Evolutionary conservation across 2,329 filamentous ascomycete genomes (phyloP), one percentile per base, ranked within the genome.

Genomic region (Cercospora berteroae): DNA sequence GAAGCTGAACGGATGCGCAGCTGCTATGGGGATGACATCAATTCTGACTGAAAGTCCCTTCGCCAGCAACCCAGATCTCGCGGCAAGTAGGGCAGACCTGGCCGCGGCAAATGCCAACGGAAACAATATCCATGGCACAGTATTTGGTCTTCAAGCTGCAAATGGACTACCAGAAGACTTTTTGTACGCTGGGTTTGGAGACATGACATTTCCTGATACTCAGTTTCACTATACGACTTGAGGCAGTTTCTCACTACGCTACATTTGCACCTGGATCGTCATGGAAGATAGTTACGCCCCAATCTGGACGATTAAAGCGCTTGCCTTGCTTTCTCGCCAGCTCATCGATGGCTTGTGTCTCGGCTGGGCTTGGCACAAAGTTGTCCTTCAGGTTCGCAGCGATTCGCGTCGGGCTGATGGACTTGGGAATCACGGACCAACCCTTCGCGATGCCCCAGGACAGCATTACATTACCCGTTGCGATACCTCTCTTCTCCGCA

Each of bases 261-360:
- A 67, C 39, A 52, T 50, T 31, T 10, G 60, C 58, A 48, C 59
- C 52, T 5, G 5, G 50, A 55, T 83, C 78, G 25, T 79, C 78
- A 0, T 83, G 83, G 60, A 84, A 84, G 8, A 84, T 77, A 62
- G 82, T 83, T 3, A 65, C 68, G 0, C 73, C 71, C 81, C 83
- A 75, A 82, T 80, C 1, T 79, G 83, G 18, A 79, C 83, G 10
- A 81, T 82, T 68, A 81, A 83, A 23, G 78, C 83, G 29, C 76
- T 79, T 52, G 77, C 82, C 8, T 79, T 80, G 0, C 75, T 63
- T 79, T 69, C 67, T 76, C 71, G n/a, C 78, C 75, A 63, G 74
- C 18, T 64, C 50, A 59, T 74, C 66, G 9, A 75, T 67, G 52
- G 66, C 66, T 23, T 39, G 57, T 36, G 72, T 64, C 63, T 74